Percentiles rank a stretch among this genome's conserved stretches.
phyloP scores from a whole-genome alignment of 352 stramenopile genomes.

The Blastocystis sp. region DNA sequence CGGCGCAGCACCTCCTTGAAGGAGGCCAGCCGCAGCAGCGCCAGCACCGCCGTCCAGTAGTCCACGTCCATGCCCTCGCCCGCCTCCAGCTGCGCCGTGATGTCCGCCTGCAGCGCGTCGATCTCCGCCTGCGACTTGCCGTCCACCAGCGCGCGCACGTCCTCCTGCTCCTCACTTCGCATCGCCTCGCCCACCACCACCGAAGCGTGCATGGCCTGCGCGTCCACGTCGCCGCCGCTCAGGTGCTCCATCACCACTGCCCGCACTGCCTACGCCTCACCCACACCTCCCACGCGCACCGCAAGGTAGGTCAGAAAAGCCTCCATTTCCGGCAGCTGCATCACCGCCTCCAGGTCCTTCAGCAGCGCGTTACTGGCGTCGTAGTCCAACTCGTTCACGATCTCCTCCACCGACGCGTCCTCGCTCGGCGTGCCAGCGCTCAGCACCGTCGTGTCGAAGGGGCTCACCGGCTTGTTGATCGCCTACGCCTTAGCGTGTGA shows the following conservation, averaged over 20 bases:
- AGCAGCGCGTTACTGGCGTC: conserved; percentile 69
- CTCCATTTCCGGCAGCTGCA: conserved; percentile 59
- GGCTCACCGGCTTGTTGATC: conserved; percentile 56
- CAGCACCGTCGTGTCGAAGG: conserved; percentile 65
- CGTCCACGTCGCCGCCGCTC: neutral
- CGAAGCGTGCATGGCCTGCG: conserved; percentile 20
- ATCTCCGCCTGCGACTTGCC: conserved; percentile 53
- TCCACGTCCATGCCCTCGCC: conserved; percentile 66
- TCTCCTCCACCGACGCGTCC: conserved; percentile 35
- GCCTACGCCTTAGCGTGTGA: conserved; percentile 2
- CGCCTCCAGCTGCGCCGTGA: conserved; percentile 31
- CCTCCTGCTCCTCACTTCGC: neutral
- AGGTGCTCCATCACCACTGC: conserved; percentile 40
- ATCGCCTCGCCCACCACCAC: neutral
- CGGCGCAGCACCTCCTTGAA: conserved; percentile 19
- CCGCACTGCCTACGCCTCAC: conserved; percentile 39
- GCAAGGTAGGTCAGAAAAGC: conserved; percentile 43
- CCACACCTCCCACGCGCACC: neutral
- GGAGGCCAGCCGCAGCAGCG: conserved; percentile 21
- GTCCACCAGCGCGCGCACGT: conserved; percentile 51
- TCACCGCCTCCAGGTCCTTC: conserved; percentile 69
- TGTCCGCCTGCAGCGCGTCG: conserved; percentile 12
- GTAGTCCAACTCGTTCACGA: conserved; percentile 19
- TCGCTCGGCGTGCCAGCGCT: neutral
- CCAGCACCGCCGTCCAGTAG: conserved; percentile 58